These are phyloP conservation scores for Kalmusia sp. DNA, from an alignment of 2,329 filamentous ascomycete genomes.

Conservation along the genomic window DNA sequence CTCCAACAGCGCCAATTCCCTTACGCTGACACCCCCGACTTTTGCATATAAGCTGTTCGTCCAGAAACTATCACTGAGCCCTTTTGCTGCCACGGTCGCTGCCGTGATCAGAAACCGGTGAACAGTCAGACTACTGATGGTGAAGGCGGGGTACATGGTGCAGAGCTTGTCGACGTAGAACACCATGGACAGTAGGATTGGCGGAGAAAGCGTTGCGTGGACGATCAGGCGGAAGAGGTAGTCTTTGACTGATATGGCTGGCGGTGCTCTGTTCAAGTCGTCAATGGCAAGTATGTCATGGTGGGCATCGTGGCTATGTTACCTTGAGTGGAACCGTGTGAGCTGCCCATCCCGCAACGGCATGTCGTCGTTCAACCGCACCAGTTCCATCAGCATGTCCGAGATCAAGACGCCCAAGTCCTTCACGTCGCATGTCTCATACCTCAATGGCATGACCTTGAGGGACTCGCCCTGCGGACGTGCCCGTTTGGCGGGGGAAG, in stretches of 20 bases:
- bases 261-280: slow-evolving; percentile 64
- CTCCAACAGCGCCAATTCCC: slow-evolving; percentile 88
- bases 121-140: slow-evolving; percentile 93
- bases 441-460: slow-evolving; percentile 72
- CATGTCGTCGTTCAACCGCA: slow-evolving; percentile 88
- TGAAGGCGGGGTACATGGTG: slow-evolving; percentile 90
- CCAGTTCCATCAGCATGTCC: slow-evolving; percentile 94
- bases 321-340: slow-evolving; percentile 95
- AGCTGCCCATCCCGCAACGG: slow-evolving; percentile 85
- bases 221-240: slow-evolving; percentile 92
- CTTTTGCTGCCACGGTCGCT: slow-evolving; percentile 94
- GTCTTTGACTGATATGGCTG: slow-evolving; percentile 91
- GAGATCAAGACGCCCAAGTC: slow-evolving; percentile 91
- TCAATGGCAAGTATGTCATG: slow-evolving; percentile 9
- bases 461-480: slow-evolving; percentile 49
- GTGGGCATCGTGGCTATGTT: slow-evolving; percentile 33
- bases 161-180: slow-evolving; percentile 98
- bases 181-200: slow-evolving; percentile 96
- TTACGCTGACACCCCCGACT: slow-evolving; percentile 89
- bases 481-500: slow-evolving; percentile 41
- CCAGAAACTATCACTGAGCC: slow-evolving; percentile 96
- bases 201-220: slow-evolving; percentile 91
- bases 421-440: slow-evolving; percentile 81
- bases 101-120: slow-evolving; percentile 97
- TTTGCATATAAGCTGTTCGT: slow-evolving; percentile 96